phyloP scores from a whole-genome alignment of 169 alveolate species.

The Eimeria tenella region DNA sequence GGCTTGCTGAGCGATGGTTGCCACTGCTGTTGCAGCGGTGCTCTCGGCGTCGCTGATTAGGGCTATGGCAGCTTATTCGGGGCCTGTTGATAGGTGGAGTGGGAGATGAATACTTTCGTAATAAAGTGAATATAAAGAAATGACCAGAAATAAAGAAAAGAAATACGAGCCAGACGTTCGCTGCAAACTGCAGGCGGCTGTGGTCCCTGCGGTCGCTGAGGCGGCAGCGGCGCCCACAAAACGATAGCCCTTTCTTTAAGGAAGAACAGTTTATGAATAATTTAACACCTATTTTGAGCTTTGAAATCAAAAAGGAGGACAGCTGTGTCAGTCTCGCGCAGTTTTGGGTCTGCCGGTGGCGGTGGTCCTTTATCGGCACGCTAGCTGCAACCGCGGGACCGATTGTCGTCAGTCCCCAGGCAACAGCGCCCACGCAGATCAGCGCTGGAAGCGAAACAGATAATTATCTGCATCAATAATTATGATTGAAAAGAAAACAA shows the following conservation, averaged over 20 bases:
- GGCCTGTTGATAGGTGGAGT: not conserved
- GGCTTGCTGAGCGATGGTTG: constrained; percentile 44
- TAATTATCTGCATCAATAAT: too few species aligned
- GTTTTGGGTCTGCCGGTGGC: not conserved
- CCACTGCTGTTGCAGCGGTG: constrained; percentile 31
- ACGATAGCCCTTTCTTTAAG: not conserved
- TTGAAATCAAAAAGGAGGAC: not conserved
- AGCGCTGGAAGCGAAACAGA: too few species aligned
- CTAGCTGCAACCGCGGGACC: constrained; percentile 67
- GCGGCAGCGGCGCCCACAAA: constrained; percentile 54
- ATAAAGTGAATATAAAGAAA: not conserved
- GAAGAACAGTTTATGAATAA: constrained; percentile 38
- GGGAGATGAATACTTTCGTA: not conserved
- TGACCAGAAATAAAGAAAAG: not conserved
- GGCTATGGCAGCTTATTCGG: not conserved
- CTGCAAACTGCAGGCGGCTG: constrained; percentile 47
- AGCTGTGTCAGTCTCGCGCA: not conserved
- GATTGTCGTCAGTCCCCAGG: constrained; percentile 63
- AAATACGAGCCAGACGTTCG: constrained; percentile 17
- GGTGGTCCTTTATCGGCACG: constrained; percentile 38
- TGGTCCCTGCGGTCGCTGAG: constrained; percentile 21
- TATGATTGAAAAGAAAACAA: too few species aligned
- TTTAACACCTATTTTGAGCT: constrained; percentile 8
- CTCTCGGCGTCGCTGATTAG: constrained; percentile 34
- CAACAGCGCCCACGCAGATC: not conserved